Evolutionary conservation across 169 alveolate genomes (phyloP), one percentile per base, ranked within the genome.

Genomic region (Plasmodium adleri): DNA sequence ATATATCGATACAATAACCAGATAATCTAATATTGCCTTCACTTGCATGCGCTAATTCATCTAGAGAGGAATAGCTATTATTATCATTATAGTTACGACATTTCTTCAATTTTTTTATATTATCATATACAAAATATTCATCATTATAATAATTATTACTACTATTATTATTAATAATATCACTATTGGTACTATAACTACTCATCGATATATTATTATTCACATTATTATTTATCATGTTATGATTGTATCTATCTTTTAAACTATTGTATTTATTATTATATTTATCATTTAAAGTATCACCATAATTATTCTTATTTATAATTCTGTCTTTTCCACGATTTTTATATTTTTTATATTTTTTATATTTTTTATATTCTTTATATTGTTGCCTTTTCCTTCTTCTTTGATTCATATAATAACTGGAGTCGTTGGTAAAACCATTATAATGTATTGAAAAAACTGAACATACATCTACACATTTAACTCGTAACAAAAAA

Each of bases 1-100:
- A 86, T 59, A 86, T 71, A 54, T 86, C 92, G 26, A 86, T 86
- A 66, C 92, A 70, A 62, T 86, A 86, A 17, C 92, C 92, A 7
- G 92, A 86, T 12, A 86, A 45, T 60, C 64, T 72, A 1, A 86
- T 39, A 9, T 49, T 49, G 10, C 66, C 92, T 1, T 52, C 72
- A 3, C 22, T 43, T 13, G 50, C 64, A 43, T 72, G 92, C 8
- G 24, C 50, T 22, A n/a, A n/a, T 67, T 86, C 92, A 52, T 86
- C 71, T 56, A 86, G 47, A 2, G 92, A 86, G 13, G 92, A 86
- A 9, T 86, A 86, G 6, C 72, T 67, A 43, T 86, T 76, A 8
- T 72, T 50, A 5, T 86, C 67, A 8, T 28, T 20, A 32, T 9
- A 17, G 1, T 22, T 26, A 3, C 24, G 17, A 15, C 22, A 75